phyloP scores from a whole-genome alignment of 768 basidiomycete genomes.

The Leccinum incarnatum region DNA sequence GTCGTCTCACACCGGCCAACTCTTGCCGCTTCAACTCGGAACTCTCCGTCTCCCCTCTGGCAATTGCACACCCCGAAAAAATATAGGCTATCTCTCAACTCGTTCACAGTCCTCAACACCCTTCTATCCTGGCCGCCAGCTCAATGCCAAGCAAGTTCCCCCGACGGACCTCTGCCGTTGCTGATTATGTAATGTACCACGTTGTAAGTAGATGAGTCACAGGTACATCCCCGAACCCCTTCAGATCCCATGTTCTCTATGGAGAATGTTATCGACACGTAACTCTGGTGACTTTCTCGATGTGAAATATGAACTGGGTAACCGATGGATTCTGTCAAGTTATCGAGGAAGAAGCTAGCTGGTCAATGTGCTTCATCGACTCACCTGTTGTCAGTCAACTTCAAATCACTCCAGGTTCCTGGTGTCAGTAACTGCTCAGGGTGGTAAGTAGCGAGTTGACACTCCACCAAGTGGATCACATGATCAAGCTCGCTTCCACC shows the following conservation, averaged over 20 bases:
- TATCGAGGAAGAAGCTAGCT: too few species aligned
- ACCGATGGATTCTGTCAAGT: too few species aligned
- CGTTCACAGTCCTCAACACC: neutral
- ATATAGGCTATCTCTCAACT: neutral
- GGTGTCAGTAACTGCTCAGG: neutral
- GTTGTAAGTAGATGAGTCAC: neutral
- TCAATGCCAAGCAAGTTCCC: constrained; percentile 10
- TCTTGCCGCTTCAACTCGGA: constrained; percentile 16
- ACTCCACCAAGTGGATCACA: neutral
- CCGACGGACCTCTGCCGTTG: neutral
- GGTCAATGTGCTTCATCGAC: too few species aligned
- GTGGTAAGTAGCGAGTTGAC: neutral
- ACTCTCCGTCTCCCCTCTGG: neutral
- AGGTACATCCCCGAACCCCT: neutral
- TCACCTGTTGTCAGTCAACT: too few species aligned
- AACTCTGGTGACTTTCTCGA: neutral
- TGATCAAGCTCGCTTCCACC: neutral
- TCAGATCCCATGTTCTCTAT: neutral
- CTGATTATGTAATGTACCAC: neutral
- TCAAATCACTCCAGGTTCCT: neutral
- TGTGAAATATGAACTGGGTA: neutral
- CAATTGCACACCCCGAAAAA: neutral
- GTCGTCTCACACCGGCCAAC: constrained; percentile 32
- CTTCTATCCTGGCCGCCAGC: neutral
- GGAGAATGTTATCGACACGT: neutral